Evolutionary conservation across 257 asterid genomes (phyloP).

Genomic region (Solanum clarkiae): DNA sequence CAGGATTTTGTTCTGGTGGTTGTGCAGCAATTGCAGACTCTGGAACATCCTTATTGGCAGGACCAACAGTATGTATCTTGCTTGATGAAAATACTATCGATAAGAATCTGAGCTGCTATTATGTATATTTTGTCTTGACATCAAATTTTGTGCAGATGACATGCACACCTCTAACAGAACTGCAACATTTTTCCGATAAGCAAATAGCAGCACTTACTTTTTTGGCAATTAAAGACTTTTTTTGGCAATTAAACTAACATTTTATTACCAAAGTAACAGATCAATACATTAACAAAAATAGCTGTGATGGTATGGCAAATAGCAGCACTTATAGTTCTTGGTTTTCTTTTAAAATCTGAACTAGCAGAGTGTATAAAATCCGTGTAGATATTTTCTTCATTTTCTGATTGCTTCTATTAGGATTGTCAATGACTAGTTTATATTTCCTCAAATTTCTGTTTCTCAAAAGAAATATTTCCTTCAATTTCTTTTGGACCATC

Average conservation of each 20-base stretch:
- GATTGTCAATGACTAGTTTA: background rate
- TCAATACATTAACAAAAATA: no score
- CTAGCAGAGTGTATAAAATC: background rate
- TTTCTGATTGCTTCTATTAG: background rate
- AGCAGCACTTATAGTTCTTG: background rate
- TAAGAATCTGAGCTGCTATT: background rate
- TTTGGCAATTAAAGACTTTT: no score
- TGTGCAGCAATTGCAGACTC: slow-evolving; percentile 95
- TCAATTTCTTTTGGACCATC: background rate
- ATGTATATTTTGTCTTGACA: background rate
- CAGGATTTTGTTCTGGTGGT: slow-evolving; percentile 70
- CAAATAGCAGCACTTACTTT: background rate
- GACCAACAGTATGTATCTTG: slow-evolving; percentile 66
- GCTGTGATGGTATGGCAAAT: background rate
- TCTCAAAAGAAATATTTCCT: background rate
- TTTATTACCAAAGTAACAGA: no score
- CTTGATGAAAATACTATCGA: background rate
- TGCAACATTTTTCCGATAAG: background rate
- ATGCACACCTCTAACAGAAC: background rate
- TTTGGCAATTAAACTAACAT: no score
- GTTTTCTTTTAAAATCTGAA: background rate
- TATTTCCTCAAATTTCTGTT: background rate
- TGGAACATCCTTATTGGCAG: slow-evolving; percentile 88
- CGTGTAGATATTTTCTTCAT: background rate
- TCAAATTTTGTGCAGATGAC: background rate